Evolutionary conservation across 2,329 filamentous ascomycete species (phyloP).

Genomic region (Colletotrichum caudatum): DNA sequence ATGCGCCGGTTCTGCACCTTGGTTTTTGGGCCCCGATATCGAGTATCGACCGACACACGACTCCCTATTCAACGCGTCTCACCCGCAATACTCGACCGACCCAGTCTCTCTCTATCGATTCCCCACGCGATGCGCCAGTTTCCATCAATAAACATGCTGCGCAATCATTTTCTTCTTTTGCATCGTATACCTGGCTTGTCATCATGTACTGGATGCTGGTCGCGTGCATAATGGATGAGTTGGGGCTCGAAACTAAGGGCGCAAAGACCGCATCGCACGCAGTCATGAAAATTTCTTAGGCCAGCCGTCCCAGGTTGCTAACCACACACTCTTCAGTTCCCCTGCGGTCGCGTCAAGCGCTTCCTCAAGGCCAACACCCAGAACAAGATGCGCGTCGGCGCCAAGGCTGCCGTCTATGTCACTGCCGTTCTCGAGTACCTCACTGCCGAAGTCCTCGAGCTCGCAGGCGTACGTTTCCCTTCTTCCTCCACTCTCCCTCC

Average conservation of each 20-base stretch:
- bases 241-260: constrained; percentile 28
- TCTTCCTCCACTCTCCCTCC: not conserved
- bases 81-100: not conserved
- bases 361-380: constrained; percentile 99
- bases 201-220: constrained; percentile 15
- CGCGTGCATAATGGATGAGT: constrained; percentile 30
- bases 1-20: constrained; percentile 42
- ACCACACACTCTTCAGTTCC: constrained; percentile 74
- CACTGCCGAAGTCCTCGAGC: constrained; percentile 96
- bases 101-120: not conserved
- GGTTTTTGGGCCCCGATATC: constrained; percentile 37
- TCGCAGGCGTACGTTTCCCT: constrained; percentile 81
- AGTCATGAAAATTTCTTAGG: constrained; percentile 17
- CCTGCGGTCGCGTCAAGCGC: constrained; percentile 99
- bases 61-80: constrained; percentile 41
- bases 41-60: constrained; percentile 30
- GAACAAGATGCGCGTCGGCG: constrained; percentile 99
- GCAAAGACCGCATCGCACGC: constrained; percentile 27
- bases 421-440: constrained; percentile 98
- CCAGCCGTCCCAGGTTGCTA: constrained; percentile 14
- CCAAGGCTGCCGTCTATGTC: constrained; percentile 98
- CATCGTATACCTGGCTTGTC: not conserved
- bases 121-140: not conserved
- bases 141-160: not conserved
- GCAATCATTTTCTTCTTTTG: constrained; percentile 6